A percentile compares a stretch with the other conserved stretches of the same genome.
Conservation (phyloP, 345 rosid species). For the Salix udensis region DNA sequence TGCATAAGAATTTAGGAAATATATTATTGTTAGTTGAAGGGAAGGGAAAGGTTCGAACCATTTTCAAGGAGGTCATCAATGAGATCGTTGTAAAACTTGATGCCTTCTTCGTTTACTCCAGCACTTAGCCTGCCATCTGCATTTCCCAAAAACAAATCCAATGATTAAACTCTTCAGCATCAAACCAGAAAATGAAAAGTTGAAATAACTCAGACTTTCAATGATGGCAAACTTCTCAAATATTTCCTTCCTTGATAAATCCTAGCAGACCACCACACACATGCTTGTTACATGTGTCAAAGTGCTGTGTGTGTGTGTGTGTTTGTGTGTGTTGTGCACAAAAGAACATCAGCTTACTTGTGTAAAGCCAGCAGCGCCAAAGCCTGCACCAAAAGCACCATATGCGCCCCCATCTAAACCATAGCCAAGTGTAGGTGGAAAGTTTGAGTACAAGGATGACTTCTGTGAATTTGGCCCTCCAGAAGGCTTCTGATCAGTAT, state of each 20-base stretch:
- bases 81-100: too few species aligned
- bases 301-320: background rate
- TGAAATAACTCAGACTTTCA: background rate
- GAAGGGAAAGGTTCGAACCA: too few species aligned
- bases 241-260: background rate
- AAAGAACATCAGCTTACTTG: too few species aligned
- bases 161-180: background rate
- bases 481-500: conserved; percentile 27
- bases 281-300: background rate
- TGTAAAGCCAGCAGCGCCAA: conserved; percentile 24
- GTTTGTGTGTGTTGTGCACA: too few species aligned
- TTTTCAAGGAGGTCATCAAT: too few species aligned
- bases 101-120: too few species aligned
- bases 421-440: conserved; percentile 14
- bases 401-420: conserved; percentile 22
- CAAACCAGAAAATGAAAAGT: background rate
- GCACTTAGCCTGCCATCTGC: too few species aligned
- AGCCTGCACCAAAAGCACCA: conserved; percentile 26
- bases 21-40: too few species aligned
- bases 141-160: too few species aligned
- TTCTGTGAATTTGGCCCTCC: conserved; percentile 27
- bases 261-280: background rate
- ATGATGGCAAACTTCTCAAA: background rate
- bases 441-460: background rate
- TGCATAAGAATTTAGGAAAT: too few species aligned